Conservation (phyloP, 176 grass and related monocot species). For the Cocos nucifera region DNA sequence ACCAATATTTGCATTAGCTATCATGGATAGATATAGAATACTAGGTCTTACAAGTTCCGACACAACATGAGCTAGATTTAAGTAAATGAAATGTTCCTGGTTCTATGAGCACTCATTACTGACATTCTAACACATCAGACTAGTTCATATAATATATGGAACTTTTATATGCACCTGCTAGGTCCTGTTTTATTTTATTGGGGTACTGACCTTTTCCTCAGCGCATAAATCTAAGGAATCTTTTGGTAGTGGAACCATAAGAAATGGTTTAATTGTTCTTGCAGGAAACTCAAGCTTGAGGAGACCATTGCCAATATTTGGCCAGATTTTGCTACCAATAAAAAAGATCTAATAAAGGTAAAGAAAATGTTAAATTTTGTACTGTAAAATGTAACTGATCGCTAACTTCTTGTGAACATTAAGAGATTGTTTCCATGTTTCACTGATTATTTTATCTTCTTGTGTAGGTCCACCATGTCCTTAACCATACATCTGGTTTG, state of each 20-base stretch:
- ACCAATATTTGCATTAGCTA: too few species aligned
- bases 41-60: too few species aligned
- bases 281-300: conserved; percentile 80
- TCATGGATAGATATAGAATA: too few species aligned
- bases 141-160: too few species aligned
- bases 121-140: too few species aligned
- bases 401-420: too few species aligned
- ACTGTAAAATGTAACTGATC: too few species aligned
- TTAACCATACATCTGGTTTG: conserved; percentile 90
- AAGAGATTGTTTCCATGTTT: neutral
- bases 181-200: too few species aligned
- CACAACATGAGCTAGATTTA: too few species aligned
- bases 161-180: too few species aligned
- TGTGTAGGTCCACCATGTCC: conserved; percentile 76
- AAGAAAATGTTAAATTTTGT: neutral
- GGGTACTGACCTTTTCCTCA: neutral
- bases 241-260: conserved; percentile 11
- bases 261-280: conserved; percentile 17
- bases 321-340: conserved; percentile 62
- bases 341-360: conserved; percentile 86
- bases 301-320: conserved; percentile 87
- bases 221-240: neutral
- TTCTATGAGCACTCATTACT: too few species aligned
- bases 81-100: too few species aligned
- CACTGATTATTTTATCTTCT: conserved; percentile 7